Evolutionary conservation across 257 asterid species (phyloP), one percentile per base, ranked within the genome.

Genomic region (Datura wrightii): DNA sequence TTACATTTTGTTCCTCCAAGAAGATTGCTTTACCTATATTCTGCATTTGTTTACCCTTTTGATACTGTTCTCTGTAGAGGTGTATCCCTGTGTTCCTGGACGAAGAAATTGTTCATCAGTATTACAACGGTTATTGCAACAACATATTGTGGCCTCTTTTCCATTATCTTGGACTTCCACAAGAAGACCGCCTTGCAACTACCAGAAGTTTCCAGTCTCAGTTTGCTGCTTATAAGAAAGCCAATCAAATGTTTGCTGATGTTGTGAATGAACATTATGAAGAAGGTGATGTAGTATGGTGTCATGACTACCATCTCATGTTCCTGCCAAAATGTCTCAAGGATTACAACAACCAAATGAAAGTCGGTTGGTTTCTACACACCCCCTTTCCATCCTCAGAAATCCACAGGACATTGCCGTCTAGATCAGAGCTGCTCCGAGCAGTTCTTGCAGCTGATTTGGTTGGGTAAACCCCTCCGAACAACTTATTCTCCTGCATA

Each of bases 311-410:
- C 90, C 99, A 95, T 92, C 92, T 95, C 58, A 95, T 95, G 99
- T 95, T 94, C 90, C 97, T 95, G 46, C 99, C 99, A 6, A 88
- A 93, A 88, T 95, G 91, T 86, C 90, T 95, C 55, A 95, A 95
- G 91, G 94, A 93, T 9, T 79, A 90, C 81, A 94, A 95, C 83
- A 91, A 90, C 84, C 87, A 89, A 85, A 95, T 94, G 96, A 95
- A 95, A 91, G 98, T 95, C 71, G 99, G 99, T 69, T 95, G 99
- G 99, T 95, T 95, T 91, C 91, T 95, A 79, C 99, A 95, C 88
- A 95, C 99, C 14, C 99, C 99, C 55, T 95, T 95, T 84, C 99
- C 99, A 65, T 95, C 99, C 85, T 95, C 98, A 66, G 99, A 95
- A 90, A 95, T 95, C 87, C 99, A 94, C 86, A 90, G 99, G 85